Percentiles rank a stretch among this genome's conserved stretches.
Evolutionary conservation across 768 basidiomycete species (phyloP).

Genomic region (Psilocybe azurescens): DNA sequence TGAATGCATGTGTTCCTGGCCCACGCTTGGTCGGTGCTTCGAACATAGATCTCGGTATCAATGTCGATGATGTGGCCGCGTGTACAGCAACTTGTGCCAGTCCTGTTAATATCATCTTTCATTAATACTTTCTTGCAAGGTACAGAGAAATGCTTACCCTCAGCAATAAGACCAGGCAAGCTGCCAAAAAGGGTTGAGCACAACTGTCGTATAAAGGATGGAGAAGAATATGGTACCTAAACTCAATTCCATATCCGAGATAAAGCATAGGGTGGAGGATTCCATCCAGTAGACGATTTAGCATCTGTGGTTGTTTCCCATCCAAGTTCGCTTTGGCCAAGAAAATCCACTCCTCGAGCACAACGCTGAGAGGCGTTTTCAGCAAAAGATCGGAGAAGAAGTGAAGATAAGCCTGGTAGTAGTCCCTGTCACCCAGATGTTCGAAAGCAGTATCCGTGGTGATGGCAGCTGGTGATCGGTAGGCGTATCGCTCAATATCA

Average conservation of each 20-base stretch:
- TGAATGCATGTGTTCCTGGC: slow-evolving; percentile 16
- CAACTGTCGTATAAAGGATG: background rate
- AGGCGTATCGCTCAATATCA: slow-evolving; percentile 6
- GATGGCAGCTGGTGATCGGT: slow-evolving; percentile 12
- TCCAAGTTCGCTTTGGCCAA: slow-evolving; percentile 14
- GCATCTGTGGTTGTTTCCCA: slow-evolving; percentile 16
- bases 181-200: slow-evolving; percentile 5
- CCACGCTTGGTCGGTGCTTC: background rate
- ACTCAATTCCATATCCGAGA: slow-evolving; percentile 20
- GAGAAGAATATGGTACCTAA: slow-evolving; percentile 6
- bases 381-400: slow-evolving; percentile 14
- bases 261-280: slow-evolving; percentile 21
- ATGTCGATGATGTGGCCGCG: slow-evolving; percentile 1
- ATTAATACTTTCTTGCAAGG: background rate
- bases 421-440: slow-evolving; percentile 17
- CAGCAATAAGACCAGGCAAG: slow-evolving; percentile 18
- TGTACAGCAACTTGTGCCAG: slow-evolving; percentile 15
- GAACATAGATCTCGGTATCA: slow-evolving; percentile 6
- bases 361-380: slow-evolving; percentile 4
- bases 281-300: slow-evolving; percentile 13
- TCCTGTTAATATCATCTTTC: slow-evolving; percentile 2
- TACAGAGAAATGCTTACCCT: slow-evolving; percentile 10
- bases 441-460: slow-evolving; percentile 4
- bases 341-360: slow-evolving; percentile 18
- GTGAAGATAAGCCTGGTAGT: slow-evolving; percentile 17